Evolutionary conservation across 1,284 basidiomycete genomes (phyloP), one percentile per base, ranked within the genome.

Genomic region (Nidula niveotomentosa): DNA sequence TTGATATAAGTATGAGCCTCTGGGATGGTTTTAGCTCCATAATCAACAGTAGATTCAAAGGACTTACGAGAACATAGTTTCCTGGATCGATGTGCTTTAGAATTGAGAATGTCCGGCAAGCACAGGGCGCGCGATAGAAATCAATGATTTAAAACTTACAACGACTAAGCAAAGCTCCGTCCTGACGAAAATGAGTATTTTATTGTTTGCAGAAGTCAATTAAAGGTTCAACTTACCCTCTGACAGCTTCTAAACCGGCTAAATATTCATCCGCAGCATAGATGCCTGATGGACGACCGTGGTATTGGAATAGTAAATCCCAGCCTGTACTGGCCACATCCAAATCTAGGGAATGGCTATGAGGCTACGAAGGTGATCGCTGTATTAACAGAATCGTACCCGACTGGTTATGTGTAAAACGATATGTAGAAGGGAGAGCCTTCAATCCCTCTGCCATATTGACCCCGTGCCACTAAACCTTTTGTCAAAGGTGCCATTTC

Each of bases 381-480:
- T 33, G 36, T 37, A n/a, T 10, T 39, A 17, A 8, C 9, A 15
- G 15, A 43, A 33, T 23, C 58, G 46, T 39, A 82, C 82, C 80
- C 30, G 79, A 76, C 59, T 79, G 76, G 59, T 84, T 83, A 55
- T 82, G 80, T 6, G 81, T 81, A 61, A 83, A 84, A 13, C 82
- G 76, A 58, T 80, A 83, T 0, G 80, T 79, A 2, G 79, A 73
- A 13, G 81, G 79, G 1, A 82, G 65, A 1, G 81, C 81, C 63
- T 85, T 84, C 48, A 84, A 68, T 1, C 80, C 82, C 65, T 84
- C 82, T 2, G 81, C 81, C 72, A 84, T 73, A 58, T 84, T 84
- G 53, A 84, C 81, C 37, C 80, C 81, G 60, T 83, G 81, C 80
- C 81, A 83, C 72, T 75, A 48, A 23, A 36, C 7, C 46, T 12